Conservation (phyloP, 176 grass and related monocot genomes). For the Aechmea fasciata region DNA sequence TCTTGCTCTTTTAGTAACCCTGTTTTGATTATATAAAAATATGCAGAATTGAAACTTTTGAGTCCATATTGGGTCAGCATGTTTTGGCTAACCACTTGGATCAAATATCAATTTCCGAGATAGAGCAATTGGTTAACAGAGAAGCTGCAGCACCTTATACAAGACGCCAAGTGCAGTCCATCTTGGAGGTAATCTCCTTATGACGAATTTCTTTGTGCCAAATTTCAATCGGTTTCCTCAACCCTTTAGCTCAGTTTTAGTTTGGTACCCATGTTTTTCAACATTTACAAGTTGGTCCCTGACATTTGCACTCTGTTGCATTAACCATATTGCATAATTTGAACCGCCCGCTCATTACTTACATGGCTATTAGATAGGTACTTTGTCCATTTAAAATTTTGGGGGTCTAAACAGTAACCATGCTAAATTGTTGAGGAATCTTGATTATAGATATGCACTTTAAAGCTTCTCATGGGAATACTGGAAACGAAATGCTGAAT, state of each 20-base stretch:
- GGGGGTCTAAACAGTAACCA: no score
- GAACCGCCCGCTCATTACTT: no score
- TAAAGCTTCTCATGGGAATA: no score
- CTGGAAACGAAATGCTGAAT: no score
- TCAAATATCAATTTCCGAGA: slow-evolving; percentile 62
- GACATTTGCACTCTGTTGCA: neutral
- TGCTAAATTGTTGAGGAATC: no score
- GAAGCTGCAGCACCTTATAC: slow-evolving; percentile 49
- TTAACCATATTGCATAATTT: neutral
- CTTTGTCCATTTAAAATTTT: no score
- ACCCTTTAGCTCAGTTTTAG: no score
- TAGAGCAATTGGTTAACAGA: slow-evolving; percentile 62
- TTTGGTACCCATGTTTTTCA: no score
- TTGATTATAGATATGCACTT: no score
- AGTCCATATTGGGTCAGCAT: slow-evolving; percentile 69
- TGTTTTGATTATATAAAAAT: slow-evolving; percentile 17
- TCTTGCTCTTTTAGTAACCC: slow-evolving; percentile 7
- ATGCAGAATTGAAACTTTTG: slow-evolving; percentile 62
- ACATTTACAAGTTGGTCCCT: neutral
- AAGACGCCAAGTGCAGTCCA: slow-evolving; percentile 59
- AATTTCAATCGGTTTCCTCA: no score
- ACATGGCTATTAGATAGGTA: no score
- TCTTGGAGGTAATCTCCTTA: slow-evolving; percentile 58
- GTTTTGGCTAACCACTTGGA: slow-evolving; percentile 68
- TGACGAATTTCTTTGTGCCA: neutral